phyloP scores from a whole-genome alignment of 306 rosid genomes.

The Cicer arietinum region DNA sequence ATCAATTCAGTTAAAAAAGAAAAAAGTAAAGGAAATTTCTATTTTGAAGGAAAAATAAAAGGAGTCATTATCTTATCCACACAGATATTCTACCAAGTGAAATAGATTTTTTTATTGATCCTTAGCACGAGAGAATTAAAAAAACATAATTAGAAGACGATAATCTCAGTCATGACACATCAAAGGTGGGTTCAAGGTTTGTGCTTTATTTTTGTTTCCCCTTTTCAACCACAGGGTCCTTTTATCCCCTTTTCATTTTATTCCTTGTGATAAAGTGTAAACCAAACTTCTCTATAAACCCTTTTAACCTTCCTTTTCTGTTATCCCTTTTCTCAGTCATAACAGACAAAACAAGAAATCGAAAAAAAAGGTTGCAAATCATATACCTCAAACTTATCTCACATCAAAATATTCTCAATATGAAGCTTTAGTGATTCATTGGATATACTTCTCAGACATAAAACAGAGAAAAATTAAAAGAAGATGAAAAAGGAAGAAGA shows the following conservation, averaged over 20 bases:
- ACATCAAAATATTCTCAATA: too few species aligned
- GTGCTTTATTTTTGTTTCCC: slow-evolving; percentile 4
- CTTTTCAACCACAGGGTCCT: not conserved
- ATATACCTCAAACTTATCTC: slow-evolving; percentile 19
- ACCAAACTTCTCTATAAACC: slow-evolving; percentile 35
- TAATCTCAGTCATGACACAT: slow-evolving; percentile 32
- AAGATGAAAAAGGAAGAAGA: slow-evolving; percentile 49
- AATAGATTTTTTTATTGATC: slow-evolving; percentile 40
- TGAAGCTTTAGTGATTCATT: not conserved
- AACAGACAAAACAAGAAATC: slow-evolving; percentile 25
- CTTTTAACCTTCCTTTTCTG: slow-evolving; percentile 36
- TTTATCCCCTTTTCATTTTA: slow-evolving; percentile 45
- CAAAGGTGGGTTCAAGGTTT: slow-evolving; percentile 45
- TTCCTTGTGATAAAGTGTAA: slow-evolving; percentile 38
- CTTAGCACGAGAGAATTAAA: not conserved
- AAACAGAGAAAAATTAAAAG: too few species aligned
- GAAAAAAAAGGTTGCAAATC: not conserved
- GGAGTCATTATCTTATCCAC: slow-evolving; percentile 45
- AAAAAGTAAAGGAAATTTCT: slow-evolving; percentile 43
- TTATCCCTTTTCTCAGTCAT: slow-evolving; percentile 20
- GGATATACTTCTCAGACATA: slow-evolving; percentile 33
- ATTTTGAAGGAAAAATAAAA: slow-evolving; percentile 53
- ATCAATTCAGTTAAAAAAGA: slow-evolving; percentile 16
- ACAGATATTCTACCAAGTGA: slow-evolving; percentile 52
- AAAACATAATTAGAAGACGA: slow-evolving; percentile 27